Conservation (phyloP, 805 yeast species). For the Candida nitratophila region DNA sequence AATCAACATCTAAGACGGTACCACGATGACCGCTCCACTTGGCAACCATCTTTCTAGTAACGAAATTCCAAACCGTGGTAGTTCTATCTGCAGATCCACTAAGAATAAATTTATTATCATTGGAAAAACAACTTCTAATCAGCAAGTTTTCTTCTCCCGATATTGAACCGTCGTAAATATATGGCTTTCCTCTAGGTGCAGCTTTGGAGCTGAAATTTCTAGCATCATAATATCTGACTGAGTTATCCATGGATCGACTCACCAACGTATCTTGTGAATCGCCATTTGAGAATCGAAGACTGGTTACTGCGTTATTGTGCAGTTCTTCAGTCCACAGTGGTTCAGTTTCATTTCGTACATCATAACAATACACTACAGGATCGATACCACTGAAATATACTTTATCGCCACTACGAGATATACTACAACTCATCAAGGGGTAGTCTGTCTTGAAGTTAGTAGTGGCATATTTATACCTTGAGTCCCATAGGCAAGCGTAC, state of each 20-base stretch:
- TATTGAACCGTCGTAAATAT: conserved; percentile 51
- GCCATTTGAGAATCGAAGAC: conserved; percentile 36
- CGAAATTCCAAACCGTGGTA: conserved; percentile 54
- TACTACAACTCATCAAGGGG: conserved; percentile 50
- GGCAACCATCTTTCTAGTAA: conserved; percentile 36
- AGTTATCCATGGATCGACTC: conserved; percentile 51
- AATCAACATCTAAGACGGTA: conserved; percentile 53
- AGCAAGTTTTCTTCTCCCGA: conserved; percentile 45
- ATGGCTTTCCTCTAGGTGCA: conserved; percentile 34
- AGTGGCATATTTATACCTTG: conserved; percentile 39
- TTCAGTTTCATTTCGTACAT: conserved; percentile 35
- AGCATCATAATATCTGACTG: conserved; percentile 51
- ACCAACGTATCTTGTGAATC: conserved; percentile 37
- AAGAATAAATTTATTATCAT: conserved; percentile 26
- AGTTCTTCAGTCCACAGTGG: conserved; percentile 40
- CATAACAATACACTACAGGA: conserved; percentile 54
- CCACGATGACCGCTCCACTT: conserved; percentile 58
- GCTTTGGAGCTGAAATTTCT: conserved; percentile 33
- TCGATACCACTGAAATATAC: conserved; percentile 64
- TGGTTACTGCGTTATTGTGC: conserved; percentile 49
- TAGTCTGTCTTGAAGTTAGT: conserved; percentile 36
- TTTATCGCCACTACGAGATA: conserved; percentile 30
- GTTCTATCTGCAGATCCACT: conserved; percentile 63
- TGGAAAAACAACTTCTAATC: conserved; percentile 43
- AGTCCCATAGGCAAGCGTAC: conserved; percentile 54